A percentile compares a stretch with the other conserved stretches of the same genome.
phyloP scores from a whole-genome alignment of 192 early-diverging fungal genomes.

The Coemansia sp. region DNA sequence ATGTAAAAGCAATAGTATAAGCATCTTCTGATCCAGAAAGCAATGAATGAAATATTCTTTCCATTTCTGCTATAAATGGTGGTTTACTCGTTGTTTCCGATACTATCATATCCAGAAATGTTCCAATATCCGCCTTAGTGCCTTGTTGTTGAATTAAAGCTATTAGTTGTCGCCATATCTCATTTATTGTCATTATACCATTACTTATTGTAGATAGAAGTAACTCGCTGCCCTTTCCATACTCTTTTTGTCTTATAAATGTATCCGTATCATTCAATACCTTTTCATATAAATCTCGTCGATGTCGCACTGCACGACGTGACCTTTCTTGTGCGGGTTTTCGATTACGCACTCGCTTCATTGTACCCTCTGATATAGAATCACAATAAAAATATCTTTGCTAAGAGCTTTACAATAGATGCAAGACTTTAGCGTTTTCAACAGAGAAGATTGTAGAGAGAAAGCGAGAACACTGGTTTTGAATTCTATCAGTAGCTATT shows the following conservation, averaged over 20 bases:
- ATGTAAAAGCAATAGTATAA: slow-evolving; percentile 9
- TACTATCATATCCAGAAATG: slow-evolving; percentile 18
- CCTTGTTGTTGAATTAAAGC: slow-evolving; percentile 27
- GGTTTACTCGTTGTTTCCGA: slow-evolving; percentile 1
- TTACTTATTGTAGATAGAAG: slow-evolving; percentile 20
- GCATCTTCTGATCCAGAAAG: slow-evolving; percentile 12
- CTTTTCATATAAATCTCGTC: slow-evolving; percentile 18
- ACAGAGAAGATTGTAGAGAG: no score
- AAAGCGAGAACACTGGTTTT: no score
- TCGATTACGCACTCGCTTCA: neutral
- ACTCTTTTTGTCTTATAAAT: slow-evolving; percentile 31
- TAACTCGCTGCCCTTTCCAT: slow-evolving; percentile 40
- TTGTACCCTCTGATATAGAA: neutral
- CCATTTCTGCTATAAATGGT: slow-evolving; percentile 23
- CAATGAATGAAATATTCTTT: slow-evolving; percentile 23
- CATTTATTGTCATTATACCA: slow-evolving; percentile 11
- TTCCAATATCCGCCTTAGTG: neutral
- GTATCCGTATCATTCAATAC: slow-evolving; percentile 24
- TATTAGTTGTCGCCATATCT: slow-evolving; percentile 34
- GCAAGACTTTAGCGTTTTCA: no score
- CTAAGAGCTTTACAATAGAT: no score
- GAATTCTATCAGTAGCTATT: no score
- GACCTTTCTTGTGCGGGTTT: neutral
- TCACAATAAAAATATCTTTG: no score
- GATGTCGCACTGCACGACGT: neutral